Conservation (phyloP, 768 basidiomycete genomes). For the Zangia roseola region DNA sequence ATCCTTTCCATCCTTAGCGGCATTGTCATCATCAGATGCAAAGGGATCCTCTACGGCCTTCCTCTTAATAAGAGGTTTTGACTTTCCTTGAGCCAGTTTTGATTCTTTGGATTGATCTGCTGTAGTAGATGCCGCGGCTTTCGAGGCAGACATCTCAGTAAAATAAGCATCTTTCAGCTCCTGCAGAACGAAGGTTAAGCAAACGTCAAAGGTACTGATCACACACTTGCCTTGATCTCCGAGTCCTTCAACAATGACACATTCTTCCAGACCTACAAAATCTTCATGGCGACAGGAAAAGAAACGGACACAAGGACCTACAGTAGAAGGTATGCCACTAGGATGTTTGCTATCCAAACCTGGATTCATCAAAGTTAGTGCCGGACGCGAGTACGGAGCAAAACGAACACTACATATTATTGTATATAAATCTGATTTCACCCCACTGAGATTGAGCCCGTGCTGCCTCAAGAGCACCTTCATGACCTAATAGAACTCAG, state of each 20-base stretch:
- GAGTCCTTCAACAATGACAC: conserved; percentile 53
- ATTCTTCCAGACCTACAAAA: conserved; percentile 67
- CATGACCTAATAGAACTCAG: conserved; percentile 50
- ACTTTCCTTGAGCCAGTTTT: conserved; percentile 26
- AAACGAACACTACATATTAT: conserved; percentile 44
- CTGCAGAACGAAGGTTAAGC: conserved; percentile 32
- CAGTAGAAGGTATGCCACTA: conserved; percentile 71
- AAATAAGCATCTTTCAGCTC: conserved; percentile 63
- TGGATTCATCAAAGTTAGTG: conserved; percentile 24
- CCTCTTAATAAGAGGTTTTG: conserved; percentile 48
- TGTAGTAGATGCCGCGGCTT: conserved; percentile 21
- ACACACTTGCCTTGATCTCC: conserved; percentile 56
- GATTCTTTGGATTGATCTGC: conserved; percentile 18
- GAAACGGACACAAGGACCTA: conserved; percentile 29
- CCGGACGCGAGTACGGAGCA: not conserved
- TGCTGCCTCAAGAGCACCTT: conserved; percentile 62
- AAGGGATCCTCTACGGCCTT: conserved; percentile 49
- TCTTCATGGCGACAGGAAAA: not conserved
- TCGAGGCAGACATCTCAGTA: conserved; percentile 40
- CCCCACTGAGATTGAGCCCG: conserved; percentile 62
- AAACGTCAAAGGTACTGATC: not conserved
- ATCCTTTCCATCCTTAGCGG: conserved; percentile 22
- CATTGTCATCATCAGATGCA: conserved; percentile 47
- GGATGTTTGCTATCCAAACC: conserved; percentile 77
- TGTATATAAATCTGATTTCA: conserved; percentile 73